Evolutionary conservation across 768 basidiomycete species (phyloP), one percentile per base, ranked within the genome.

Genomic region (Postia placenta): DNA sequence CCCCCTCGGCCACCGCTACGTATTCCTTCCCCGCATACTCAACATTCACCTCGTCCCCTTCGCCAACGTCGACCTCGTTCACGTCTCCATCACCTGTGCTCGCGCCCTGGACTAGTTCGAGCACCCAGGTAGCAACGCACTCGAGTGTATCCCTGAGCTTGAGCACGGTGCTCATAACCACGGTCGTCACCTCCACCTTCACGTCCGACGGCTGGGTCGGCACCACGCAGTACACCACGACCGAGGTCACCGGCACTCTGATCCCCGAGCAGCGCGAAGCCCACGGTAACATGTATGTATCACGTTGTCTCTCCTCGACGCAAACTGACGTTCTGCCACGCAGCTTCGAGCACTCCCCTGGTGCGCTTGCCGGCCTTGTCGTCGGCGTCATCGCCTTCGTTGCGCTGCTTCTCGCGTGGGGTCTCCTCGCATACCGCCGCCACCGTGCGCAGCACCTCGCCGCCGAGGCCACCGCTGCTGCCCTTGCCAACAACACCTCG

Each of bases 271-370:
- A 12, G 5, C 22, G 26, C 19, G 47, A n/a, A 7, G 22, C 39
- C 17, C 38, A 49, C 37, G 20, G 45, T 5, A 53, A 56, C 42
- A 45, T 50, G 59, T 62, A 43, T n/a, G 59, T 43, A 11, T 9
- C 4, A 25, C 45, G 12, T 9, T 9, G 15, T 26, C 14, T n/a
- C 14, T 7, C 17, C 4, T 9, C 9, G 12, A 20, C 30, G 19
- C 44, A 47, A 7, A 45, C 42, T 24, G 0, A n/a, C n/a, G n/a
- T 24, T 14, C 6, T 3, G 14, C 39, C 11, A 3, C 20, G 5
- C 40, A 63, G 61, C 15, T 55, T 63, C 30, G 45, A 51, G 3
- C 61, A 58, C 36, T 47, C 58, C 43, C 52, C 52, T 25, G 61
- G 60, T 11, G 61, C 60, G 4, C 49, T 60, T 2, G 60, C 58